Conservation (phyloP, 805 yeast species). For the Kodamaea sagamina region DNA sequence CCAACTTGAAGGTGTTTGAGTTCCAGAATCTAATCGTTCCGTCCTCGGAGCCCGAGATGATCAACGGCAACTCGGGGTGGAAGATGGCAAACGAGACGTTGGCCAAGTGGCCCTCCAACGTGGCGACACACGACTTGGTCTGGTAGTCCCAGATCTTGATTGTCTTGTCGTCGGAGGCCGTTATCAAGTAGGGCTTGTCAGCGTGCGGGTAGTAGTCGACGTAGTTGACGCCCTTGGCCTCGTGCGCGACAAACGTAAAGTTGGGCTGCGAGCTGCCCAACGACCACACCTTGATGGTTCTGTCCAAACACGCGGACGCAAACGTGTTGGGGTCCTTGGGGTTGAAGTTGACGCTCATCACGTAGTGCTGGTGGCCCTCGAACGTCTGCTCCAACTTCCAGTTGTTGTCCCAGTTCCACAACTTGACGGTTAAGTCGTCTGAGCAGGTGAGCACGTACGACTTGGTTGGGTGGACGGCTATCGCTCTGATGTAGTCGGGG, state of each 20-base stretch:
- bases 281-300: slow-evolving; percentile 96
- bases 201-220: slow-evolving; percentile 97
- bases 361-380: slow-evolving; percentile 95
- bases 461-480: slow-evolving; percentile 92
- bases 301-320: slow-evolving; percentile 95
- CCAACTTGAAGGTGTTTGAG: slow-evolving; percentile 88
- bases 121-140: slow-evolving; percentile 92
- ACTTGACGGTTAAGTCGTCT: slow-evolving; percentile 86
- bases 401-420: slow-evolving; percentile 97
- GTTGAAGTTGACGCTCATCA: slow-evolving; percentile 91
- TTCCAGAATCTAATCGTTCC: slow-evolving; percentile 95
- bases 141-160: slow-evolving; percentile 96
- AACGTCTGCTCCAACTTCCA: slow-evolving; percentile 90
- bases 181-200: slow-evolving; percentile 93
- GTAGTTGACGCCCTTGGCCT: slow-evolving; percentile 89
- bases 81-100: slow-evolving; percentile 96
- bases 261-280: slow-evolving; percentile 85
- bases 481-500: slow-evolving; percentile 91
- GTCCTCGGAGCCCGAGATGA: slow-evolving; percentile 96
- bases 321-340: slow-evolving; percentile 97
- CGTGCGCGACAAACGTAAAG: slow-evolving; percentile 89
- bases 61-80: slow-evolving; percentile 96
- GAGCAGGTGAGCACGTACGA: slow-evolving; percentile 86
- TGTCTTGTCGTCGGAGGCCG: slow-evolving; percentile 88
- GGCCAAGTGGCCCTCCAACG: slow-evolving; percentile 88